phyloP scores from a whole-genome alignment of 768 basidiomycete species.

The Leccinellum luteum region DNA sequence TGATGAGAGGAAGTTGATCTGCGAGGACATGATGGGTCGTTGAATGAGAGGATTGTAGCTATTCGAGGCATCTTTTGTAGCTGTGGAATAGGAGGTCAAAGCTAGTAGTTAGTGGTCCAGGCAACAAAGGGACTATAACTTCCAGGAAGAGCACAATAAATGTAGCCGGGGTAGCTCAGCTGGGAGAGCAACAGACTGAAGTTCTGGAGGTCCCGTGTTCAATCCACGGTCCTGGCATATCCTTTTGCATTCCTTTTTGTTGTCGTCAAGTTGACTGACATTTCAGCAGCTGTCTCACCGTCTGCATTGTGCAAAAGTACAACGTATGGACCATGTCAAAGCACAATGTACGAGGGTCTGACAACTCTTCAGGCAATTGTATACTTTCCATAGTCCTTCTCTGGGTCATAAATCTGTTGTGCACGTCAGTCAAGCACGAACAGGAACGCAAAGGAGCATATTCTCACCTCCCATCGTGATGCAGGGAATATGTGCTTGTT shows the following conservation, averaged over 20 bases:
- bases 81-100: constrained; percentile 2
- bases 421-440: background rate
- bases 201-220: constrained; percentile 79
- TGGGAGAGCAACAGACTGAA: constrained; percentile 79
- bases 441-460: background rate
- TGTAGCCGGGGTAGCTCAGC: constrained; percentile 64
- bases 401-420: constrained; percentile 82
- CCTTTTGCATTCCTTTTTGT: constrained; percentile 15
- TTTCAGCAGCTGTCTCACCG: background rate
- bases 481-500: constrained; percentile 99
- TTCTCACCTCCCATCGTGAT: constrained; percentile 84
- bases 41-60: background rate
- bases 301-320: background rate
- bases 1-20: background rate
- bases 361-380: constrained; percentile 54
- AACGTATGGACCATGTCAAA: background rate
- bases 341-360: background rate
- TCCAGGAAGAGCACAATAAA: accelerated
- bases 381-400: constrained; percentile 92
- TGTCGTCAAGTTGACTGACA: background rate
- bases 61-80: constrained; percentile 6
- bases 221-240: constrained; percentile 73
- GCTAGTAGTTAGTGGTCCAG: background rate
- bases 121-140: background rate
- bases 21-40: background rate